Percentiles rank a stretch among this genome's conserved stretches.
These are phyloP conservation scores for Pseudoscleropodium purum DNA, from an alignment of 225 moss, liverwort and hornwort genomes.

Conservation along the genomic window DNA sequence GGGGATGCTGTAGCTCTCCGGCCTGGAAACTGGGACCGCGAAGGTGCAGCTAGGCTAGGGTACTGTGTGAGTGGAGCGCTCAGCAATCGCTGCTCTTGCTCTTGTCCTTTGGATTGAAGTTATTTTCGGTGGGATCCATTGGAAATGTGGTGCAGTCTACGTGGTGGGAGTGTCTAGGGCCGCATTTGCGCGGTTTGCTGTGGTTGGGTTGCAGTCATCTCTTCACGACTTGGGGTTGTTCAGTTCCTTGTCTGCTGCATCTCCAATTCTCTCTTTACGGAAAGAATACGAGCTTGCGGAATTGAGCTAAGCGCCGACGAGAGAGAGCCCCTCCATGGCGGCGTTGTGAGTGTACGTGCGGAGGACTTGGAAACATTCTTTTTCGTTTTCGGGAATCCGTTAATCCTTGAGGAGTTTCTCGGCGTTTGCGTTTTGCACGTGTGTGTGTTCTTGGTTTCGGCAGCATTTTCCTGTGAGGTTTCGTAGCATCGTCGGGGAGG, in stretches of 20 bases:
- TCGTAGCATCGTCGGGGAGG: background rate
- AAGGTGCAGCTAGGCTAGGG: background rate
- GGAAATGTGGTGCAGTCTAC: background rate
- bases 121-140: background rate
- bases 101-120: background rate
- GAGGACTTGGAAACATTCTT: background rate
- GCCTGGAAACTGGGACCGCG: background rate
- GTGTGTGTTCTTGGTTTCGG: background rate
- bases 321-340: background rate
- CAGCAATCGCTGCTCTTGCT: background rate
- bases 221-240: background rate
- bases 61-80: background rate
- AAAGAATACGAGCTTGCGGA: background rate
- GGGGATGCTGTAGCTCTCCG: conserved; percentile 2
- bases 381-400: background rate
- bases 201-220: background rate
- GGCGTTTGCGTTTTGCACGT: background rate
- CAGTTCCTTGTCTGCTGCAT: background rate
- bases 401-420: background rate
- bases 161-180: background rate
- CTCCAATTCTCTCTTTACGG: background rate
- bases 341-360: background rate
- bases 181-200: background rate
- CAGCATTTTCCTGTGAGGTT: background rate
- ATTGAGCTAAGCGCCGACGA: background rate